Conservation (phyloP, 495 filamentous ascomycete genomes). For the Penicillium nucicola region DNA sequence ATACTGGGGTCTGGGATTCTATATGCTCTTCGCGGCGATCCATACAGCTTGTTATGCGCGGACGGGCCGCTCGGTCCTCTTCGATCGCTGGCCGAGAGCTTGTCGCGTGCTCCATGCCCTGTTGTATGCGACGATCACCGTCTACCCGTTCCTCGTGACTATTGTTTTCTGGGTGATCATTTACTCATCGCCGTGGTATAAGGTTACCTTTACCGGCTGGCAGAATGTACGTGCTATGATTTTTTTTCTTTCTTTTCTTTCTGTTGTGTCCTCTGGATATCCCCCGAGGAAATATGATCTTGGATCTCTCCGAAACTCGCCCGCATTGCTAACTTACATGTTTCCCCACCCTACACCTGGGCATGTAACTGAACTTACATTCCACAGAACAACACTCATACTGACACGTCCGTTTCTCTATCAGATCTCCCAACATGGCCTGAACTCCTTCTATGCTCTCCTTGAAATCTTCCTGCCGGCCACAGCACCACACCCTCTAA, state of each 20-base stretch:
- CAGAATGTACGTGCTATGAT: conserved; percentile 62
- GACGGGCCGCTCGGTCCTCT: conserved; percentile 51
- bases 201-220: conserved; percentile 53
- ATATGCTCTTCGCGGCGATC: conserved; percentile 58
- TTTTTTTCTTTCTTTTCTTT: no score
- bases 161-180: conserved; percentile 53
- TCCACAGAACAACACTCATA: not conserved
- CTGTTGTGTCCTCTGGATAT: no score
- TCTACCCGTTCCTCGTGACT: conserved; percentile 65
- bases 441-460: conserved; percentile 69
- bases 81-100: conserved; percentile 57
- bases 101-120: conserved; percentile 64
- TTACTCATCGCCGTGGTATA: conserved; percentile 52
- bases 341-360: no score
- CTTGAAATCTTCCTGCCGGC: conserved; percentile 70
- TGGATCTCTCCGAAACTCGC: not conserved
- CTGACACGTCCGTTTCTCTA: not conserved
- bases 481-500: conserved; percentile 47
- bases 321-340: no score
- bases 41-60: conserved; percentile 67
- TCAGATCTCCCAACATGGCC: conserved; percentile 67
- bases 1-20: conserved; percentile 80
- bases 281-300: not conserved
- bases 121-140: conserved; percentile 63
- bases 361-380: no score